Percentiles rank a stretch among this genome's conserved stretches.
These are phyloP conservation scores for Cercophora samala DNA, from an alignment of 495 filamentous ascomycete genomes.

Conservation along the genomic window DNA sequence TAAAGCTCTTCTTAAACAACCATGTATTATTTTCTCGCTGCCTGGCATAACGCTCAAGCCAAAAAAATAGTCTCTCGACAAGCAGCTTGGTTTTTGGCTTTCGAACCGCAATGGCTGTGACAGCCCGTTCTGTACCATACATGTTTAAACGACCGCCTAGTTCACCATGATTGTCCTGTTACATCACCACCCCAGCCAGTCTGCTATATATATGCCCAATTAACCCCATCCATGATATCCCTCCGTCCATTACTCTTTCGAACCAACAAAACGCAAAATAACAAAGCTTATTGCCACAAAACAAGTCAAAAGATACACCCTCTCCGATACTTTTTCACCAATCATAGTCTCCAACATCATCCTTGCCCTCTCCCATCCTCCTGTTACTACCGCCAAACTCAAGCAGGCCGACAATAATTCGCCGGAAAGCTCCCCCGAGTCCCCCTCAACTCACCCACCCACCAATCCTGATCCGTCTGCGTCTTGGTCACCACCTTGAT, in stretches of 20 bases:
- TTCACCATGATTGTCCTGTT: too few species aligned
- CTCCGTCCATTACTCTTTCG: background rate
- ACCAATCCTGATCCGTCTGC: conserved; percentile 87
- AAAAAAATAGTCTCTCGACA: background rate
- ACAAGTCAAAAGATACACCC: background rate
- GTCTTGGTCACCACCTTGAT: conserved; percentile 85
- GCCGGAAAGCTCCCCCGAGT: conserved; percentile 79
- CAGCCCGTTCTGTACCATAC: background rate
- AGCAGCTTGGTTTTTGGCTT: background rate
- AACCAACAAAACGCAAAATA: background rate
- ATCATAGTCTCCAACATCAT: background rate
- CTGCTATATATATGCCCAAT: background rate
- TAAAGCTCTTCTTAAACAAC: background rate
- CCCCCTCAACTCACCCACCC: conserved; percentile 82
- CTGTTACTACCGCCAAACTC: background rate
- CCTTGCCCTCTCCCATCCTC: background rate
- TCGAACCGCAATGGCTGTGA: background rate
- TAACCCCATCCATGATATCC: background rate
- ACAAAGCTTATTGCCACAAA: background rate
- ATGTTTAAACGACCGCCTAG: background rate
- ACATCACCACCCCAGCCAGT: background rate
- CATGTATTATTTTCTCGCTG: background rate
- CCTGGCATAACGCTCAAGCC: background rate
- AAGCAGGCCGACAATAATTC: conserved; percentile 67
- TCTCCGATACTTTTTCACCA: background rate